Evolutionary conservation across 225 moss, liverwort and hornwort species (phyloP).

Genomic region (Ulota crispa): DNA sequence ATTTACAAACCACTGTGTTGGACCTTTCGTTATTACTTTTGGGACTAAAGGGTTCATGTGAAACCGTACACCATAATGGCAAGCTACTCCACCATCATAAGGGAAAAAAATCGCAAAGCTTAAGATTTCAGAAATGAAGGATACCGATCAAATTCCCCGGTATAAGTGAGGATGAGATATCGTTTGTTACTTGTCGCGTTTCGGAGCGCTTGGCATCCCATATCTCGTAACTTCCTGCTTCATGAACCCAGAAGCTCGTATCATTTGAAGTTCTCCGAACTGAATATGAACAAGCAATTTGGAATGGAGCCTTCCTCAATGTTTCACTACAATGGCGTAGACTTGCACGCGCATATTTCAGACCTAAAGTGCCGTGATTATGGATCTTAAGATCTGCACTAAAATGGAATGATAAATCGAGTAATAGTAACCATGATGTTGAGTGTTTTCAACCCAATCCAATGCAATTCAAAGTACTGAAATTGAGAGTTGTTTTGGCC

Average conservation of each 20-base stretch:
- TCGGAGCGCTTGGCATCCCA: slow-evolving; percentile 46
- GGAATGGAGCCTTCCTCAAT: neutral
- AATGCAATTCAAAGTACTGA: neutral
- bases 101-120: neutral
- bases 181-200: slow-evolving; percentile 71
- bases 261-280: neutral
- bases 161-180: slow-evolving; percentile 92
- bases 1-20: neutral
- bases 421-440: neutral
- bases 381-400: neutral
- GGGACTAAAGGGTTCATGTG: neutral
- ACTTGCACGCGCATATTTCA: neutral
- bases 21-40: neutral
- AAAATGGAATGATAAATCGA: neutral
- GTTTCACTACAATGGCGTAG: neutral
- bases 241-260: neutral
- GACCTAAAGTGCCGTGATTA: neutral
- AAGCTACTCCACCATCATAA: neutral
- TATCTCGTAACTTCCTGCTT: slow-evolving; percentile 53
- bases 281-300: neutral
- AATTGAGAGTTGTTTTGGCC: neutral
- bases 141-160: slow-evolving; percentile 84
- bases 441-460: neutral
- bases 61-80: neutral
- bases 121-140: neutral